Percentiles rank a stretch among this genome's conserved stretches.
phyloP scores from a whole-genome alignment of 164 flowering plant species.

The Amborella trichopoda region DNA sequence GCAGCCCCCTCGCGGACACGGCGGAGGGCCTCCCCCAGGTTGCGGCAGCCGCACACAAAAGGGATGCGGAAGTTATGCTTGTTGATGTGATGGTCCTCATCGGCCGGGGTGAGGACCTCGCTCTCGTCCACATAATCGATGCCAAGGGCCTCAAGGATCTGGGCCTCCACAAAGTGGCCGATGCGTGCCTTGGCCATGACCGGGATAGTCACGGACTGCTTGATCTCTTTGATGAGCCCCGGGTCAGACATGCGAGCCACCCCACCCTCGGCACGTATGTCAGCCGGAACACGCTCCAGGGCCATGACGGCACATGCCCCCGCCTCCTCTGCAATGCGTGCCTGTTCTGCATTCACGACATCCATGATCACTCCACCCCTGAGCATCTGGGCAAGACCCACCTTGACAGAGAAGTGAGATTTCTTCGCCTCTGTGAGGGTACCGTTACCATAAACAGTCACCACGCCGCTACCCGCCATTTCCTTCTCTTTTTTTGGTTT shows the following conservation, averaged over 20 bases:
- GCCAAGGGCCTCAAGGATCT: constrained; percentile 21
- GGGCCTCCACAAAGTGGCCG: constrained; percentile 28
- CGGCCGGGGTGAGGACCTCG: constrained; percentile 22
- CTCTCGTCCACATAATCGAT: constrained; percentile 24
- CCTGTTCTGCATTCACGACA: constrained; percentile 29
- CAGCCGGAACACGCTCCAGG: constrained; percentile 25
- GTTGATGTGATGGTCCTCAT: constrained; percentile 24
- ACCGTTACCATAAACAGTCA: constrained; percentile 22
- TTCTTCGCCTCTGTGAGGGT: constrained; percentile 21
- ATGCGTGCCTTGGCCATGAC: constrained; percentile 29
- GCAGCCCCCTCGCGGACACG: constrained; percentile 24
- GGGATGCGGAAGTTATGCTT: constrained; percentile 24
- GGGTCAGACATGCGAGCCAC: constrained; percentile 34
- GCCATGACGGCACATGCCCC: constrained; percentile 35
- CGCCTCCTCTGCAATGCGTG: constrained; percentile 29
- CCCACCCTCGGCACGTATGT: constrained; percentile 24
- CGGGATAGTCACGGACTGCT: constrained; percentile 23
- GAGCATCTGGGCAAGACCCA: constrained; percentile 28
- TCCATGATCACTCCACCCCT: constrained; percentile 36
- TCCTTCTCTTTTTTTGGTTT: not conserved
- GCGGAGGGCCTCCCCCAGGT: constrained; percentile 21
- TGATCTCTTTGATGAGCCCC: constrained; percentile 23
- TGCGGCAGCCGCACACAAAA: constrained; percentile 24
- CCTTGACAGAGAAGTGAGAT: constrained; percentile 25
- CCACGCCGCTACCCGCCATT: constrained; percentile 25